Conservation (phyloP, 805 yeast genomes). For the Nakazawaea sp. region DNA sequence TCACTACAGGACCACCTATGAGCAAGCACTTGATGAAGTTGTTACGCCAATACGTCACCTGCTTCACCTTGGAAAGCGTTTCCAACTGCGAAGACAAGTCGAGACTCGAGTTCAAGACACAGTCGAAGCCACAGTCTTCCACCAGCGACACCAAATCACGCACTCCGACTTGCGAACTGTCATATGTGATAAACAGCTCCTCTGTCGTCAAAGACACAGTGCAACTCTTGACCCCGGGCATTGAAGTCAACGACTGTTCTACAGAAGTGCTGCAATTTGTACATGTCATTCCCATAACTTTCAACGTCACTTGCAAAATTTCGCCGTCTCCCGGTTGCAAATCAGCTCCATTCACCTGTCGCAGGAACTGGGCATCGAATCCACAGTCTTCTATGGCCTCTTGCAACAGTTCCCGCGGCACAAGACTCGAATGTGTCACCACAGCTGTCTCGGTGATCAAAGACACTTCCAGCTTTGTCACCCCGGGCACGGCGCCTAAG, state of each 20-base stretch:
- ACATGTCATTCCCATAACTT: slow-evolving; percentile 56
- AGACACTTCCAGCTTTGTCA: slow-evolving; percentile 54
- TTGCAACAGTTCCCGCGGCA: slow-evolving; percentile 29
- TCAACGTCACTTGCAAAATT: slow-evolving; percentile 18
- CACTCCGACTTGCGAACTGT: slow-evolving; percentile 48
- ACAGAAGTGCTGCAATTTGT: slow-evolving; percentile 46
- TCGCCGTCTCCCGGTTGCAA: not conserved
- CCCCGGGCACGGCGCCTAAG: slow-evolving; percentile 42
- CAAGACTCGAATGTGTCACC: slow-evolving; percentile 36
- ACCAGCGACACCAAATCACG: slow-evolving; percentile 53
- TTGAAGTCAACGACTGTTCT: slow-evolving; percentile 33
- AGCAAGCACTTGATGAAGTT: slow-evolving; percentile 45
- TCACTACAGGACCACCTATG: slow-evolving; percentile 58
- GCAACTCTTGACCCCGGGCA: slow-evolving; percentile 43
- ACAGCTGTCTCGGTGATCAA: slow-evolving; percentile 69
- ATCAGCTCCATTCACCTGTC: not conserved
- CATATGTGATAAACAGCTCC: slow-evolving; percentile 46
- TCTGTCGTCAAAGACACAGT: slow-evolving; percentile 47
- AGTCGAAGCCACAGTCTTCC: slow-evolving; percentile 46
- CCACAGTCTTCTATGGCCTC: slow-evolving; percentile 72
- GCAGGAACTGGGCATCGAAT: slow-evolving; percentile 34
- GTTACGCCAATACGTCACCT: slow-evolving; percentile 63
- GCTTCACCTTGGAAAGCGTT: slow-evolving; percentile 60
- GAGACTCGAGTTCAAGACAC: slow-evolving; percentile 35
- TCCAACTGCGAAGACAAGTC: slow-evolving; percentile 67